Conservation (phyloP, 78 protist species). For the slime mould (Dictyostelium discoideum) region DNA sequence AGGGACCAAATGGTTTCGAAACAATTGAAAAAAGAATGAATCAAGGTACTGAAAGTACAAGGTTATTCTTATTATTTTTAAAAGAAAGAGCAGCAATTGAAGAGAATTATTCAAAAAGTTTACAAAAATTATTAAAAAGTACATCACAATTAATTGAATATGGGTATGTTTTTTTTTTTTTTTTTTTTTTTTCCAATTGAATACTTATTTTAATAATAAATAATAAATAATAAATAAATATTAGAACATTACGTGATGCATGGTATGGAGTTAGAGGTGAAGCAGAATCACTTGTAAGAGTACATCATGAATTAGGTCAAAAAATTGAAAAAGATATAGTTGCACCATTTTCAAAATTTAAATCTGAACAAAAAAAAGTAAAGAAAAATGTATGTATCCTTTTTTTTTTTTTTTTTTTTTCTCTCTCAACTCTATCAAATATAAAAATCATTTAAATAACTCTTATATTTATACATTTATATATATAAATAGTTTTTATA, state of each 20-base stretch:
- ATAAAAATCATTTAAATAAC: too few species aligned
- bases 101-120: slow-evolving; percentile 43
- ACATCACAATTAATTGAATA: slow-evolving; percentile 34
- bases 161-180: slow-evolving; percentile 24
- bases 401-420: neutral
- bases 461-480: neutral
- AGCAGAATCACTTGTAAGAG: slow-evolving; percentile 31
- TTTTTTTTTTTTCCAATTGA: neutral
- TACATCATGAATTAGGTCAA: slow-evolving; percentile 19
- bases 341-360: slow-evolving; percentile 35
- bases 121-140: slow-evolving; percentile 32
- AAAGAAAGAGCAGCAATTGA: slow-evolving; percentile 75
- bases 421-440: too few species aligned
- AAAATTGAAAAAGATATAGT: slow-evolving; percentile 45
- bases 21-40: slow-evolving; percentile 54
- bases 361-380: slow-evolving; percentile 53
- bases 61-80: slow-evolving; percentile 19
- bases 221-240: neutral
- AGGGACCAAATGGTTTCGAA: slow-evolving; percentile 63
- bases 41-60: slow-evolving; percentile 53
- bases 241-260: slow-evolving; percentile 60
- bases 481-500: neutral
- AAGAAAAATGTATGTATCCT: neutral
- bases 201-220: neutral
- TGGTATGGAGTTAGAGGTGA: slow-evolving; percentile 75